Percentiles rank a stretch among this genome's conserved stretches.
Evolutionary conservation across 306 rosid genomes (phyloP).

Genomic region (Prunus mume): DNA sequence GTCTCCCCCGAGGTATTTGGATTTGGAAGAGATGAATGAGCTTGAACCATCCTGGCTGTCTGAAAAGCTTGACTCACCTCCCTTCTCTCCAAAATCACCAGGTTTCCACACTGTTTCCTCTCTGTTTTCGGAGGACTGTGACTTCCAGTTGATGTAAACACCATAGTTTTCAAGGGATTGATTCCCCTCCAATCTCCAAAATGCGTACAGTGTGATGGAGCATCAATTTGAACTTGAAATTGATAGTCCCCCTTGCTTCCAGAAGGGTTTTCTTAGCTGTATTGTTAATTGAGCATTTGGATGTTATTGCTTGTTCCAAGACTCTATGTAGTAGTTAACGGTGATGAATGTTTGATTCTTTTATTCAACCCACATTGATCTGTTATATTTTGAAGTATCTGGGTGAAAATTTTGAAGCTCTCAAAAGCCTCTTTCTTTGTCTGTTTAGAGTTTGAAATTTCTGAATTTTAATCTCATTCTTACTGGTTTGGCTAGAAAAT

Average conservation of each 20-base stretch:
- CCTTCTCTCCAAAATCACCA: too few relatives aligned
- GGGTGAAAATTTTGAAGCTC: neutral
- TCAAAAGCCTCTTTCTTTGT: too few relatives aligned
- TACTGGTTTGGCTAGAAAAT: too few relatives aligned
- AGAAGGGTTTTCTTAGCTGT: neutral
- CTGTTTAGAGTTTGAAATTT: too few relatives aligned
- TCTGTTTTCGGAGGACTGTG: too few relatives aligned
- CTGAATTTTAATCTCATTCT: too few relatives aligned
- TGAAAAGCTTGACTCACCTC: too few relatives aligned
- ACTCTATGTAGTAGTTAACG: neutral
- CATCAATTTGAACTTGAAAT: neutral
- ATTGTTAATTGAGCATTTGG: neutral
- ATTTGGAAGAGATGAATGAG: slow-evolving; percentile 35
- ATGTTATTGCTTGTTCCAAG: neutral
- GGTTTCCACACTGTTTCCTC: too few relatives aligned
- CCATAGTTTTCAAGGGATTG: neutral
- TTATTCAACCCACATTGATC: neutral
- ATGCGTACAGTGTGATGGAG: neutral
- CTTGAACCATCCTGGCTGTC: too few relatives aligned
- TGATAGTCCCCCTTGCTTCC: neutral
- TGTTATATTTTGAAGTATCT: too few relatives aligned
- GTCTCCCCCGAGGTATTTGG: slow-evolving; percentile 8
- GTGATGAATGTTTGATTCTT: neutral
- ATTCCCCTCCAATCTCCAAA: neutral
- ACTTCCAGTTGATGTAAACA: too few relatives aligned